Percentiles rank a stretch among this genome's conserved stretches.
phyloP scores from a whole-genome alignment of 108 stramenopile genomes.

The Skeletonema marinoi region DNA sequence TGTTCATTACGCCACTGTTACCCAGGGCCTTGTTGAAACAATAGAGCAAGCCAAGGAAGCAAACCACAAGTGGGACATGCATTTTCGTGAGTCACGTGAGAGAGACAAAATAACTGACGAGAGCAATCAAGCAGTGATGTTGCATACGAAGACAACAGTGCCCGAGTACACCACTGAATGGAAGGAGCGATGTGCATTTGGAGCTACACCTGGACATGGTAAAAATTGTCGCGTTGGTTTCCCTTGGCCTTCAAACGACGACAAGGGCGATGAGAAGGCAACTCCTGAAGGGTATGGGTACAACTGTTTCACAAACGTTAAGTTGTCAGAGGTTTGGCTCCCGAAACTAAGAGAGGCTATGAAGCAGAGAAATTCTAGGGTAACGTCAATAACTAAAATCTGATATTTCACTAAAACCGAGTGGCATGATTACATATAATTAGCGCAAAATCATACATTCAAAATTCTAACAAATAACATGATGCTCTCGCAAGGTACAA shows the following conservation, averaged over 20 bases:
- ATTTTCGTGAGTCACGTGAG: conserved; percentile 19
- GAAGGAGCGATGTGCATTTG: conserved; percentile 44
- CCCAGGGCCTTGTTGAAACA: conserved; percentile 43
- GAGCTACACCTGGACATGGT: conserved; percentile 37
- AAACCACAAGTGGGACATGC: conserved; percentile 24
- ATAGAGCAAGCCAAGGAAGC: conserved; percentile 23
- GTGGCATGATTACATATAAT: not conserved
- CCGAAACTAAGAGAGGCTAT: conserved; percentile 55
- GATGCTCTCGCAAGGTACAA: not conserved
- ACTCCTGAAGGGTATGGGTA: conserved; percentile 56
- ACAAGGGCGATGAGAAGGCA: conserved; percentile 14
- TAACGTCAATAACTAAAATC: not conserved
- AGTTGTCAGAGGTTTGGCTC: conserved; percentile 50
- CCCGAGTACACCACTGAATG: conserved; percentile 46
- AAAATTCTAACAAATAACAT: not conserved
- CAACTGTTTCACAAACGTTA: conserved; percentile 68
- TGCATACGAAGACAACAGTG: conserved; percentile 73
- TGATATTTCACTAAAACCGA: not conserved
- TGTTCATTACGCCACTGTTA: conserved; percentile 84
- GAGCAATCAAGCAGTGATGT: conserved; percentile 73
- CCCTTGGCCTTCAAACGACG: conserved; percentile 52
- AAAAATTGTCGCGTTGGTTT: conserved; percentile 57
- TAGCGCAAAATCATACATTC: not conserved
- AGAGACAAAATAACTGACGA: conserved; percentile 54
- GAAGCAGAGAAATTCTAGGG: conserved; percentile 22